Conservation (phyloP, 805 yeast genomes). For the Saccharomycopsis amapae region DNA sequence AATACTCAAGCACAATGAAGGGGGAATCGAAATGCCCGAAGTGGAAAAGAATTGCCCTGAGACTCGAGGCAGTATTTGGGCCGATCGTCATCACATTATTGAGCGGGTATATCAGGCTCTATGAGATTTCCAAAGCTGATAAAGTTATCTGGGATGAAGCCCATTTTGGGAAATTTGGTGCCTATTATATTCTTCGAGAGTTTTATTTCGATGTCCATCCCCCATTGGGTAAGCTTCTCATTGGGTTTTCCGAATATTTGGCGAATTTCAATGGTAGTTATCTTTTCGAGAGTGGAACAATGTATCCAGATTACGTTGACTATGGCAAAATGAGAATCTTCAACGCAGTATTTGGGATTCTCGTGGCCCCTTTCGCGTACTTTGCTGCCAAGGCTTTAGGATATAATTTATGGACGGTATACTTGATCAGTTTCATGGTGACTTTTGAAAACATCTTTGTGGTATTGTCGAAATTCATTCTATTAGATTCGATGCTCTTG, state of each 20-base stretch:
- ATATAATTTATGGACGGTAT: constrained; percentile 42
- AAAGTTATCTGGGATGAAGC: constrained; percentile 87
- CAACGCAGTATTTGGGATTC: constrained; percentile 60
- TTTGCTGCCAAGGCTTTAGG: constrained; percentile 58
- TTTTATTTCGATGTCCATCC: constrained; percentile 87
- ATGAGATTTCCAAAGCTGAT: constrained; percentile 47
- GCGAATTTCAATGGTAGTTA: constrained; percentile 75
- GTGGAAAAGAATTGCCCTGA: no score
- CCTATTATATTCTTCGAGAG: constrained; percentile 70
- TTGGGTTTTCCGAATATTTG: constrained; percentile 69
- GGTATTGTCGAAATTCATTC: constrained; percentile 64
- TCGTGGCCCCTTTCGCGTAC: constrained; percentile 66
- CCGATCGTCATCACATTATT: constrained; percentile 39
- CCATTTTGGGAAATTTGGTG: constrained; percentile 82
- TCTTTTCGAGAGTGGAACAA: constrained; percentile 60
- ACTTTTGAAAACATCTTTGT: constrained; percentile 63
- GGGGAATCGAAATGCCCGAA: background rate
- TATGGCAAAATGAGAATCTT: constrained; percentile 62
- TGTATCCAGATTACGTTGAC: constrained; percentile 56
- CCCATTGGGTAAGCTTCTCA: constrained; percentile 75
- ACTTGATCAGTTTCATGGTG: constrained; percentile 56
- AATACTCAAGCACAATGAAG: no score
- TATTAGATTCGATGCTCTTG: constrained; percentile 68
- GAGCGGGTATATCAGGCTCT: constrained; percentile 50
- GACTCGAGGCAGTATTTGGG: constrained; percentile 31